phyloP scores from a whole-genome alignment of 1,284 basidiomycete species.

The Ustilago shanxiensis region DNA sequence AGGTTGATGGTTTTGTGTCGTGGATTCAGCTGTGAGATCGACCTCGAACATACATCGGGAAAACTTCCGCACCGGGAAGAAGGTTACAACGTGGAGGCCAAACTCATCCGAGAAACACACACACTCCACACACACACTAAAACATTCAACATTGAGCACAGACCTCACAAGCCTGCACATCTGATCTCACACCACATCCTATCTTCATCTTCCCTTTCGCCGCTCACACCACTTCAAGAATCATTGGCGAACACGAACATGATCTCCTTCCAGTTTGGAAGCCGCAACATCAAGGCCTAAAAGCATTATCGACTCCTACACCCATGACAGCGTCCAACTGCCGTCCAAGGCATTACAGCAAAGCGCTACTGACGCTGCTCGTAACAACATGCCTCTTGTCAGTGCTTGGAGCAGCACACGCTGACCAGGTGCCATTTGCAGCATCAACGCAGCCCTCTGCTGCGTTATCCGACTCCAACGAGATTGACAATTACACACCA shows the following conservation, averaged over 20 bases:
- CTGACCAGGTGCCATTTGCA: slow-evolving; percentile 22
- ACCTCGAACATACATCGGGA: background rate
- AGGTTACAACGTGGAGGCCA: slow-evolving; percentile 22
- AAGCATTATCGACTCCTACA: background rate
- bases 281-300: background rate
- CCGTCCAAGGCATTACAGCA: slow-evolving; percentile 15
- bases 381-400: slow-evolving; percentile 25
- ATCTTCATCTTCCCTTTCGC: background rate
- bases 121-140: too few species aligned
- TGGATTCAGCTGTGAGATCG: slow-evolving; percentile 13
- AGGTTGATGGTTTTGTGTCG: too few species aligned
- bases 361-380: slow-evolving; percentile 26
- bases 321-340: slow-evolving; percentile 23
- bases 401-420: slow-evolving; percentile 17
- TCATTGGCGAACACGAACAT: background rate
- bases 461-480: slow-evolving; percentile 4
- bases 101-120: background rate
- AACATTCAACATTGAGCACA: too few species aligned
- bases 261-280: background rate
- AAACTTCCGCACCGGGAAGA: background rate
- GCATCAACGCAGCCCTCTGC: background rate
- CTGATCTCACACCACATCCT: background rate
- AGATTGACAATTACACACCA: slow-evolving; percentile 8
- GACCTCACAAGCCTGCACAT: slow-evolving; percentile 7
- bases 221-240: background rate